phyloP scores from a whole-genome alignment of 2,329 filamentous ascomycete species.

The Verticillium klebahnii region DNA sequence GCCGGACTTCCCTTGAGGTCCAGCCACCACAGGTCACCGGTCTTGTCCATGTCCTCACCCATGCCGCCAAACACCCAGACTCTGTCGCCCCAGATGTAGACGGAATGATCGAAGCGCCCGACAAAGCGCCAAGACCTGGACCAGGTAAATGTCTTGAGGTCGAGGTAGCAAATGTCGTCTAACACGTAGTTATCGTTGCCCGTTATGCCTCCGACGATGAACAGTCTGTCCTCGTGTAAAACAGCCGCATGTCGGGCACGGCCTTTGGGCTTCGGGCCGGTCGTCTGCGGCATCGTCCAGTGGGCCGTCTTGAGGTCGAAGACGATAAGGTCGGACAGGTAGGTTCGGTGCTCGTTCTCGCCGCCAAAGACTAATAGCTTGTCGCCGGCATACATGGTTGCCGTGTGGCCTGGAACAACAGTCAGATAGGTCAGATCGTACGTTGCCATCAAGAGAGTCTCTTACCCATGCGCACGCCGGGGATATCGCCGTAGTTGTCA shows the following conservation, averaged over 20 bases:
- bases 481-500: slow-evolving; percentile 98
- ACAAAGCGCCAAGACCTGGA: slow-evolving; percentile 95
- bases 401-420: slow-evolving; percentile 70
- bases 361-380: slow-evolving; percentile 97
- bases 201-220: slow-evolving; percentile 92
- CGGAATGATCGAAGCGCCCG: slow-evolving; percentile 88
- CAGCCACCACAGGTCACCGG: slow-evolving; percentile 94
- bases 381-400: slow-evolving; percentile 86
- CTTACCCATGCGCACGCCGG: slow-evolving; percentile 91
- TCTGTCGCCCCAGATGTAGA: slow-evolving; percentile 85
- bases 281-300: slow-evolving; percentile 89
- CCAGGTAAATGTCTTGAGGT: slow-evolving; percentile 97
- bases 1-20: slow-evolving; percentile 88
- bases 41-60: slow-evolving; percentile 94
- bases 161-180: slow-evolving; percentile 94
- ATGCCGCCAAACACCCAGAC: slow-evolving; percentile 97
- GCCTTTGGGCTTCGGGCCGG: slow-evolving; percentile 80
- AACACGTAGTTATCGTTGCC: slow-evolving; percentile 88
- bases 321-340: slow-evolving; percentile 91
- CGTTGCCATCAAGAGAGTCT: background rate
- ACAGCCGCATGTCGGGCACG: slow-evolving; percentile 91
- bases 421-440: background rate
- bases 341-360: slow-evolving; percentile 95
- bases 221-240: slow-evolving; percentile 93
- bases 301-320: slow-evolving; percentile 92